These are phyloP conservation scores for Microbotryomycetes sp. DNA, from an alignment of 1,284 basidiomycete genomes.

Conservation along the genomic window DNA sequence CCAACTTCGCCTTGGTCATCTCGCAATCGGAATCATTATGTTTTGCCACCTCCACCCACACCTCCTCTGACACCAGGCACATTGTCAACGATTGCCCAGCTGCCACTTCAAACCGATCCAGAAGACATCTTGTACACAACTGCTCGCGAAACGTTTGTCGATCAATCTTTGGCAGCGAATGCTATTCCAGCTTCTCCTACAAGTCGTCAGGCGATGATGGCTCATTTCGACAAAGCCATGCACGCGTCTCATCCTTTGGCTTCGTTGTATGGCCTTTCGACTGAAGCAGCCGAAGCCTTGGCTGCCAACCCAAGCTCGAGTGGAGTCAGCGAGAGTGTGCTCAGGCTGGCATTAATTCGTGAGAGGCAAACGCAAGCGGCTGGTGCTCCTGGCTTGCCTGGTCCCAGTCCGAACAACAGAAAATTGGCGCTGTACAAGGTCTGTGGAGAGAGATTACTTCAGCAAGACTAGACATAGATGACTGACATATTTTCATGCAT, in stretches of 20 bases:
- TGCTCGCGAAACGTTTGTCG: constrained; percentile 28
- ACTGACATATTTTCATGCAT: neutral
- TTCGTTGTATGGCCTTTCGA: constrained; percentile 24
- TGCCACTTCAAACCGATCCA: constrained; percentile 19
- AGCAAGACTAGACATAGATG: neutral
- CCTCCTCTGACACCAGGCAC: constrained; percentile 39
- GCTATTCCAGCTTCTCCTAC: constrained; percentile 7
- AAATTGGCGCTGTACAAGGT: constrained; percentile 79
- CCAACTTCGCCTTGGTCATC: constrained; percentile 4
- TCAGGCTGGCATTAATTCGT: constrained; percentile 22
- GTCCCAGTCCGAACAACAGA: constrained; percentile 77
- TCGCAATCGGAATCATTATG: constrained; percentile 1
- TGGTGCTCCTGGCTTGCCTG: constrained; percentile 38
- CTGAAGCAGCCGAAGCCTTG: constrained; percentile 23
- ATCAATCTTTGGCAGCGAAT: constrained; percentile 14
- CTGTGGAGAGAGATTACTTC: neutral
- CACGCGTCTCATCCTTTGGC: constrained; percentile 21
- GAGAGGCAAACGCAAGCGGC: constrained; percentile 19
- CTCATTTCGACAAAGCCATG: constrained; percentile 33
- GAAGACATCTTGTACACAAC: constrained; percentile 29
- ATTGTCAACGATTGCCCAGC: constrained; percentile 20
- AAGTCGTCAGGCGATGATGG: constrained; percentile 11
- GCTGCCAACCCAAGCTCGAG: constrained; percentile 23
- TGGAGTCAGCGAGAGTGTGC: constrained; percentile 24
- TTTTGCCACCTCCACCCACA: constrained; percentile 31